Evolutionary conservation across 2,329 filamentous ascomycete species (phyloP).

Genomic region (Escovopsis weberi): DNA sequence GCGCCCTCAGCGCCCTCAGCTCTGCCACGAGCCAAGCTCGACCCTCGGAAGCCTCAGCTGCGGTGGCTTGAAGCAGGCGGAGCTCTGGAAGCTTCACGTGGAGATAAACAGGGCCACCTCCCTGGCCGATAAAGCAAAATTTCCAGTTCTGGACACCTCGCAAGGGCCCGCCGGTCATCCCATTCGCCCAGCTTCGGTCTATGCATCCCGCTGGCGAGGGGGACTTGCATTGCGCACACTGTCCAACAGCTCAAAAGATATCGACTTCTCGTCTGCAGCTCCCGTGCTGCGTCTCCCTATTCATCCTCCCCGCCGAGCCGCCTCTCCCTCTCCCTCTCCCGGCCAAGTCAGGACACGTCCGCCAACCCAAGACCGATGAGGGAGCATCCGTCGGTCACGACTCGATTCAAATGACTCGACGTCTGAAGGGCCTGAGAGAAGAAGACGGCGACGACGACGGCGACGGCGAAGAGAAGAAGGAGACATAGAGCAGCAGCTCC

Average conservation of each 20-base stretch:
- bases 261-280: background rate
- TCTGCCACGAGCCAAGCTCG: background rate
- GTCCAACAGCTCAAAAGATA: slow-evolving; percentile 3
- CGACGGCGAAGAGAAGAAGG: too few species aligned
- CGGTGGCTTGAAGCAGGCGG: background rate
- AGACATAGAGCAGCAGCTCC: background rate
- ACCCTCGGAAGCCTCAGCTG: background rate
- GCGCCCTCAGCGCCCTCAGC: too few species aligned
- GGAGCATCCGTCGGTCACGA: slow-evolving; percentile 5
- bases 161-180: background rate
- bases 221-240: too few species aligned
- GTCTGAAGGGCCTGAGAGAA: background rate
- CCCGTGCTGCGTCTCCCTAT: background rate
- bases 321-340: background rate
- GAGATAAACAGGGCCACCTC: background rate
- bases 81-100: background rate
- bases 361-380: slow-evolving; percentile 2
- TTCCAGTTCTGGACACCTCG: slow-evolving; percentile 1
- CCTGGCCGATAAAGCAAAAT: slow-evolving; percentile 1
- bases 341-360: background rate
- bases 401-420: slow-evolving; percentile 5
- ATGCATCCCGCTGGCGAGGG: too few species aligned
- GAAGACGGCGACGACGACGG: too few species aligned
- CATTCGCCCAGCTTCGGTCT: background rate
- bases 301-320: background rate